These are phyloP conservation scores for Cucurbita pepo DNA, from an alignment of 306 rosid species.

Conservation along the genomic window DNA sequence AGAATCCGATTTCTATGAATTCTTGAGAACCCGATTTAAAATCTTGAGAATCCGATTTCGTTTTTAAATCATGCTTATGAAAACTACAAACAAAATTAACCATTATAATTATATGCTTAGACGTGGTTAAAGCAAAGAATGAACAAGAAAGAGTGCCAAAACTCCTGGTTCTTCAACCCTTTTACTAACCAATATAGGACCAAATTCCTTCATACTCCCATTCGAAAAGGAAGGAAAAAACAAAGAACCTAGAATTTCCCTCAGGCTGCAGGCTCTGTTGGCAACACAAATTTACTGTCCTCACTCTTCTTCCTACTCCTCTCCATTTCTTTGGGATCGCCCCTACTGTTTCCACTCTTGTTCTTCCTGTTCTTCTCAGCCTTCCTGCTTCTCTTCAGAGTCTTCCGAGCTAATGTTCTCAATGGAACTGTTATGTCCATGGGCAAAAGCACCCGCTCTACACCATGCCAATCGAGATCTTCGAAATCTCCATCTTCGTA, in stretches of 20 bases:
- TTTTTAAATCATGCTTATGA: too few relatives aligned
- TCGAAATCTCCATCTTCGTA: conserved; percentile 79
- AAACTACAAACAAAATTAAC: too few relatives aligned
- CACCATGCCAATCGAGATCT: conserved; percentile 76
- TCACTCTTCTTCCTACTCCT: conserved; percentile 20
- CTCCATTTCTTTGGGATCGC: conserved; percentile 15
- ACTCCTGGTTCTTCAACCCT: too few relatives aligned
- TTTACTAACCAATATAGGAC: too few relatives aligned
- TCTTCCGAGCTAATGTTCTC: conserved; percentile 40
- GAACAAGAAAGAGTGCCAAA: too few relatives aligned
- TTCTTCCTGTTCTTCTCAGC: conserved; percentile 18
- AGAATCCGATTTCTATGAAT: too few relatives aligned
- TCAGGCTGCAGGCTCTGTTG: not conserved
- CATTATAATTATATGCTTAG: too few relatives aligned
- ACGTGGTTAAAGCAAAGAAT: too few relatives aligned
- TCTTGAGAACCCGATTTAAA: too few relatives aligned
- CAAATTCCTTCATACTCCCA: too few relatives aligned
- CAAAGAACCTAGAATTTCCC: not conserved
- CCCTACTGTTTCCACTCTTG: conserved; percentile 2
- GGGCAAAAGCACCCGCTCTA: conserved; percentile 64
- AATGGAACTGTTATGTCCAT: conserved; percentile 53
- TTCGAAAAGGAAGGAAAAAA: not conserved
- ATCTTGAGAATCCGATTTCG: too few relatives aligned
- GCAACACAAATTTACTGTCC: not conserved
- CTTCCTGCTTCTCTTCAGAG: conserved; percentile 31